Evolutionary conservation across 192 early-diverging fungal species (phyloP), one percentile per base, ranked within the genome.

Genomic region (Podila epigama): DNA sequence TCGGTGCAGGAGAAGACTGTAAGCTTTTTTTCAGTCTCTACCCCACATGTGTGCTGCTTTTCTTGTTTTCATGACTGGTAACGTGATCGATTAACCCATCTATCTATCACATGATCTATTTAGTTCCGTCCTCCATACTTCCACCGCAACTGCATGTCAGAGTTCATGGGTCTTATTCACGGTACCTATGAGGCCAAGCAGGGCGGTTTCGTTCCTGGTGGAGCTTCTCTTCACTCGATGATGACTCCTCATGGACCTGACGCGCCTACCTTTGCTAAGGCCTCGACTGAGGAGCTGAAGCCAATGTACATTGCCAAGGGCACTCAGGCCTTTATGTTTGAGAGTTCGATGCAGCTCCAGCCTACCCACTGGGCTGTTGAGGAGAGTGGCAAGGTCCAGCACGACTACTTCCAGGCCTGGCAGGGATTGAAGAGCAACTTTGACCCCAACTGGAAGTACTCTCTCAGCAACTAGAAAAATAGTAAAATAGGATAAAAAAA

Each of bases 231-330:
- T 13, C 92, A 94, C 73, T 87, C 86, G 36, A 86, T 85, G 40
- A 97, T 97, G 96, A 92, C 92, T 0, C 91, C 95, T 16, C 97
- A 98, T 75, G 96, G 97, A 0, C 97, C 97, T 1, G 97, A 98
- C 68, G 83, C 87, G 3, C 80, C 83, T 15, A 92, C 93, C 0
- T 95, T 95, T 60, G 82, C 87, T 39, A 87, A 80, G 34, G 96
- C 92, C 27, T 88, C 85, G 22, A 88, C 75, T 9, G 91, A 88
- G 51, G 88, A 94, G 32, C 79, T 95, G 28, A 69, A 79, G 60
- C 97, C 97, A 8, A 84, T 88, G 48, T 91, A 93, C 54, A 87
- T 96, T 54, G 90, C 91, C n/a, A 91, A 92, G 27, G 86, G 86
- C 55, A 93, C 92, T 7, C 88, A 93, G 84, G 92, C 97, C 0